Percentiles rank a stretch among this genome's conserved stretches.
phyloP scores from a whole-genome alignment of 2,329 filamentous ascomycete species.

The Fusarium sororula region DNA sequence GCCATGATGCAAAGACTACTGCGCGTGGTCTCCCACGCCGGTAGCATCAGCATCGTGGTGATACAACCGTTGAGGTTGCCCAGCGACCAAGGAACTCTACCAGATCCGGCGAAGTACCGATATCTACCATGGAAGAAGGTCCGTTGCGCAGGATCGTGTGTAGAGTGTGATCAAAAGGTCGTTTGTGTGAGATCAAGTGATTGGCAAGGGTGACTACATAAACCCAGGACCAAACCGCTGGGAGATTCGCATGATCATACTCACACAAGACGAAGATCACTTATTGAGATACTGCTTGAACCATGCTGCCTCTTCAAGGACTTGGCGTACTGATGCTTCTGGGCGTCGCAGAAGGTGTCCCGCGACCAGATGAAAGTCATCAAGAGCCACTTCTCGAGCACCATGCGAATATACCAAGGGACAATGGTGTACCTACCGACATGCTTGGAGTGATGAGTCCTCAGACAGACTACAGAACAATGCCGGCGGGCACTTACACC shows the following conservation, averaged over 20 bases:
- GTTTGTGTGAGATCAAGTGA: conserved; percentile 1
- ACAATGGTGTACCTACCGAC: neutral
- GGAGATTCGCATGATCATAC: neutral
- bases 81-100: neutral
- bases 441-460: neutral
- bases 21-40: neutral
- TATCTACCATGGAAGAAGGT: neutral
- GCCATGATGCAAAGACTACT: neutral
- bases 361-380: neutral
- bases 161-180: neutral
- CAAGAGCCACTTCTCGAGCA: neutral
- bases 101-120: conserved; percentile 4
- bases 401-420: neutral
- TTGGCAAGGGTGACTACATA: conserved; percentile 25
- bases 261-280: neutral
- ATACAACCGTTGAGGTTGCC: conserved; percentile 13
- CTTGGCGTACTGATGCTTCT: neutral
- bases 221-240: conserved; percentile 10
- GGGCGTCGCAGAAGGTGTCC: neutral
- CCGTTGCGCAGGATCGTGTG: conserved; percentile 1
- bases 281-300: neutral
- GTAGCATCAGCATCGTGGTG: neutral
- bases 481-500: conserved; percentile 41
- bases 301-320: neutral
- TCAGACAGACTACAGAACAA: conserved; percentile 38